Percentiles rank a stretch among this genome's conserved stretches.
Evolutionary conservation across 2,329 filamentous ascomycete genomes (phyloP).

Genomic region (Penicillium sclerotiorum): DNA sequence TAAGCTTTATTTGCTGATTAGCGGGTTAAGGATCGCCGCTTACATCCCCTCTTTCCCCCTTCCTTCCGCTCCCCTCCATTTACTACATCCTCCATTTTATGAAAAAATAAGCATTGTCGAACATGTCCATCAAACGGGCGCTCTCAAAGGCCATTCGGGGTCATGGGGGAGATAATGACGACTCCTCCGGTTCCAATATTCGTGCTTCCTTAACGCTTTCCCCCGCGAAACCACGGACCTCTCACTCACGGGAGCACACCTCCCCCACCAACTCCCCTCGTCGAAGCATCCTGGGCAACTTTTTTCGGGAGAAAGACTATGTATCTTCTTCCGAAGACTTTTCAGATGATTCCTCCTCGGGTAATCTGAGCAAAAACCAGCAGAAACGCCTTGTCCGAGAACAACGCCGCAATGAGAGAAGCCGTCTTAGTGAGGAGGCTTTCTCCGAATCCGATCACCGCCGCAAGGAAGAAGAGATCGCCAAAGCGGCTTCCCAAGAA

Average conservation of each 20-base stretch:
- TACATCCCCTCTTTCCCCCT: conserved; percentile 1
- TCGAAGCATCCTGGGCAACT: conserved; percentile 44
- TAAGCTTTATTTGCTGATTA: not conserved
- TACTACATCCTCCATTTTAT: not conserved
- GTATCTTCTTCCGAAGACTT: conserved; percentile 47
- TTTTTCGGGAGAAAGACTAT: conserved; percentile 46
- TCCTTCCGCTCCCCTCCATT: not conserved
- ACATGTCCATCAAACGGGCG: conserved; percentile 53
- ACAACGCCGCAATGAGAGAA: conserved; percentile 42
- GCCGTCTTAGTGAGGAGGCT: conserved; percentile 48
- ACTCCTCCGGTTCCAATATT: conserved; percentile 24
- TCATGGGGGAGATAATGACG: conserved; percentile 27
- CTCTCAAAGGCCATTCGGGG: conserved; percentile 44
- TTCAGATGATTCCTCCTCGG: conserved; percentile 41
- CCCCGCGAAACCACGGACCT: conserved; percentile 15
- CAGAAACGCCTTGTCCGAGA: conserved; percentile 47
- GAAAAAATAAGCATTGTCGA: conserved; percentile 11
- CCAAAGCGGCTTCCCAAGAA: conserved; percentile 55
- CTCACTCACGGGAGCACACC: conserved; percentile 17
- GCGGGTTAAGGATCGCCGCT: conserved; percentile 1
- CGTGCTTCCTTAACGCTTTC: conserved; percentile 24
- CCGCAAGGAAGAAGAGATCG: conserved; percentile 47
- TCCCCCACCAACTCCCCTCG: conserved; percentile 35
- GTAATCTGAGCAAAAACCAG: conserved; percentile 48
- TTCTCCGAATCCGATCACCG: conserved; percentile 44